phyloP scores from a whole-genome alignment of 768 basidiomycete species.

The Podaxis rugospora region DNA sequence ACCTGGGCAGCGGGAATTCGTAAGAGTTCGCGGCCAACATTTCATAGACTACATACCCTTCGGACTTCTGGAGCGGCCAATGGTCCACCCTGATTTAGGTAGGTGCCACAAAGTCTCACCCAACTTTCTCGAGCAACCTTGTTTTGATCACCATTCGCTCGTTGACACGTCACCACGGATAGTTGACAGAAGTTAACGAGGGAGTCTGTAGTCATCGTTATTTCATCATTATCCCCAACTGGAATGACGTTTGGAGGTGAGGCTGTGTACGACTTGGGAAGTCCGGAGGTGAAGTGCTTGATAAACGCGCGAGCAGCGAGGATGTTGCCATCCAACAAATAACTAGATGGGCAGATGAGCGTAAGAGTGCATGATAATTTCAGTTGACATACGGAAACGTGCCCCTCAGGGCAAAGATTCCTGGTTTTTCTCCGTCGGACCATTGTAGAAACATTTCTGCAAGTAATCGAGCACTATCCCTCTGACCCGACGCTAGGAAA shows the following conservation, averaged over 20 bases:
- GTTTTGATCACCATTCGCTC: conserved; percentile 76
- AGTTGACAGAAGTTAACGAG: conserved; percentile 89
- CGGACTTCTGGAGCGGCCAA: conserved; percentile 25
- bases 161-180: conserved; percentile 83
- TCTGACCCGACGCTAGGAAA: conserved; percentile 79
- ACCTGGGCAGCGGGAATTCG: conserved; percentile 34
- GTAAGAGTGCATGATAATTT: background rate
- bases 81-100: conserved; percentile 66
- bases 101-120: conserved; percentile 81
- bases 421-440: conserved; percentile 81
- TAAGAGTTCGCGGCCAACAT: background rate
- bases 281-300: conserved; percentile 64
- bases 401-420: conserved; percentile 81
- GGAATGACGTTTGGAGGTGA: conserved; percentile 24
- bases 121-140: conserved; percentile 76
- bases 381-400: conserved; percentile 69
- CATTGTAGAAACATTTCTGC: conserved; percentile 88
- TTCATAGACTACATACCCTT: background rate
- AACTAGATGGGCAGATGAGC: conserved; percentile 36
- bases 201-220: conserved; percentile 69
- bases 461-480: conserved; percentile 83
- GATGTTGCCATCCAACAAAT: conserved; percentile 83
- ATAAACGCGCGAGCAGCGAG: conserved; percentile 94
- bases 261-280: conserved; percentile 35
- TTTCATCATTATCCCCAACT: conserved; percentile 50